These are phyloP conservation scores for Arctium lappa DNA, from an alignment of 129 eudicot genomes.

Conservation along the genomic window DNA sequence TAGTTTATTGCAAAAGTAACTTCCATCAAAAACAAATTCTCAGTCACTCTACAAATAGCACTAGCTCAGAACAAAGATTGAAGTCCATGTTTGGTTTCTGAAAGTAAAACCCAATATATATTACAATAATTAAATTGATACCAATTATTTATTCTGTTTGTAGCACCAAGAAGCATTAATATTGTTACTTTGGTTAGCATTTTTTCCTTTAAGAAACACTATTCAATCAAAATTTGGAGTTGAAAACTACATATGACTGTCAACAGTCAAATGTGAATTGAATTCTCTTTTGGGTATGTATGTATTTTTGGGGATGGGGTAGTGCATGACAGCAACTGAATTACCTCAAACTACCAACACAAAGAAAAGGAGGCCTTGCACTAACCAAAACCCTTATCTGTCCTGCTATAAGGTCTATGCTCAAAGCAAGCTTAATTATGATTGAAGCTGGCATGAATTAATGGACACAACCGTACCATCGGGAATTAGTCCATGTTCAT, in stretches of 20 bases:
- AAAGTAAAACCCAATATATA: background rate
- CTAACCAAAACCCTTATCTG: background rate
- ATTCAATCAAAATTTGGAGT: background rate
- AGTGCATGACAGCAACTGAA: background rate
- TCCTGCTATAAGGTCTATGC: background rate
- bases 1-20: background rate
- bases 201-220: background rate
- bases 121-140: background rate
- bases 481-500: background rate
- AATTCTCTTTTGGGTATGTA: background rate
- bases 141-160: background rate
- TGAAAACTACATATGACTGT: background rate
- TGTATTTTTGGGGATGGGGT: background rate
- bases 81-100: background rate
- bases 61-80: background rate
- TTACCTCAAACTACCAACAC: background rate
- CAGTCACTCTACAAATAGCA: background rate
- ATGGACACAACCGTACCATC: background rate
- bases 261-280: background rate
- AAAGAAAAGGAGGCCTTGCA: background rate
- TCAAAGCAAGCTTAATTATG: background rate
- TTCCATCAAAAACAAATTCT: constrained; percentile 7
- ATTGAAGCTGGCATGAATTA: background rate
- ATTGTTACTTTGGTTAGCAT: background rate
- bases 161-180: background rate